These are phyloP conservation scores for Lactarius quietus DNA, from an alignment of 768 basidiomycete species.

Conservation along the genomic window DNA sequence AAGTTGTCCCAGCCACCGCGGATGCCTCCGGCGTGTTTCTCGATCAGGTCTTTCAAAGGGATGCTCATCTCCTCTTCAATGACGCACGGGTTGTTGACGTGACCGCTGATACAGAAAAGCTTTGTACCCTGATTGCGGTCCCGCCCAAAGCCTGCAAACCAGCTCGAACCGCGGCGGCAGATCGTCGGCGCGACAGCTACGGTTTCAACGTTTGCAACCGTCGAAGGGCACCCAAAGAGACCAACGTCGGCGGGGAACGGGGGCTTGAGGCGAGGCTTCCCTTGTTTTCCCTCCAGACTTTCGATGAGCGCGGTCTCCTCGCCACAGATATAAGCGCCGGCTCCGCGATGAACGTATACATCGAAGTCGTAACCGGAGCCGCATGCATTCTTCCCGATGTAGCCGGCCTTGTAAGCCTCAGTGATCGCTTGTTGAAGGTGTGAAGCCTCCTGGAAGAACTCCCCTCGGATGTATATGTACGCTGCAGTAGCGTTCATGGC, in stretches of 20 bases:
- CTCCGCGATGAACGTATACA: slow-evolving; percentile 97
- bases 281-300: slow-evolving; percentile 96
- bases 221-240: slow-evolving; percentile 94
- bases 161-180: slow-evolving; percentile 78
- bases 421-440: slow-evolving; percentile 95
- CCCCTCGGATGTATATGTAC: slow-evolving; percentile 99
- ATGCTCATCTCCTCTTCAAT: slow-evolving; percentile 99
- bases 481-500: slow-evolving; percentile 97
- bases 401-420: slow-evolving; percentile 88
- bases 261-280: slow-evolving; percentile 95
- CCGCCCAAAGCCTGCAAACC: slow-evolving; percentile 93
- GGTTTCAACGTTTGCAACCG: slow-evolving; percentile 98
- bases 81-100: slow-evolving; percentile 97
- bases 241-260: slow-evolving; percentile 99
- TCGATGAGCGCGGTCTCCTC: slow-evolving; percentile 99
- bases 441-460: slow-evolving; percentile 93
- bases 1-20: slow-evolving; percentile 95
- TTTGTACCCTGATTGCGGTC: slow-evolving; percentile 97
- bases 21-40: slow-evolving; percentile 97
- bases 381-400: slow-evolving; percentile 88
- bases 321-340: slow-evolving; percentile 97
- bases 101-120: slow-evolving; percentile 92
- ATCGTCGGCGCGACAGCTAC: slow-evolving; percentile 98
- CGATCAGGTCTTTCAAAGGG: slow-evolving; percentile 86
- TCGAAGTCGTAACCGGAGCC: slow-evolving; percentile 94